Evolutionary conservation across 257 asterid genomes (phyloP), one percentile per base, ranked within the genome.

Genomic region (Craterostigma plantagineum): DNA sequence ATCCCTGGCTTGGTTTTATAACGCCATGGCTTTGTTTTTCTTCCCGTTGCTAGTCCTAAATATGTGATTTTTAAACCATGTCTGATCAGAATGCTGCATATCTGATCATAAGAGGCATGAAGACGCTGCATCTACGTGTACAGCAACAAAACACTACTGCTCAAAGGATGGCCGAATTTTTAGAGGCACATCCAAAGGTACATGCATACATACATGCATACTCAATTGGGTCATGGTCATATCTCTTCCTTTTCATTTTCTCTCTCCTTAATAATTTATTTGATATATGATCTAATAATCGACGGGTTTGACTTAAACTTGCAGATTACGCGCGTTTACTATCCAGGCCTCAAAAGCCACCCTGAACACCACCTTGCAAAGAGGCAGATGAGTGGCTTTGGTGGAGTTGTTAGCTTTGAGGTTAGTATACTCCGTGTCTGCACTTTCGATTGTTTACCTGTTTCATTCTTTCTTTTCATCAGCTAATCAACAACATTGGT

Each of bases 141-240:
- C 81, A 72, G 77, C 95, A 74, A 74, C 98, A 82, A 57, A 87
- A 87, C 70, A 60, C 83, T 55, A 87, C 98, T 48, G 95, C 81
- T 41, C 76, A 60, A 51, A 70, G 90, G 95, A 82, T 87, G 87
- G 93, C 93, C 75, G 76, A 76, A 56, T 63, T 82, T 79, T 83
- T 87, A 72, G 95, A 87, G 92, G 95, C 93, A 52, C 95, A 82
- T 83, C 93, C 95, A 43, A 87, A 76, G 95, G 98, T n/a, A n/a
- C n/a, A n/a, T n/a, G n/a, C n/a, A n/a, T n/a, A n/a, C n/a, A n/a
- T 87, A 71, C 41, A 38, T n/a, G n/a, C 39, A 33, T 10, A 39
- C 23, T 46, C 14, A 13, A n/a, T 13, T 6, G 14, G 10, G 5
- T 17, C 17, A 11, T 9, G 9, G 6, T 12, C 17, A 8, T 4